Conservation (phyloP, 495 filamentous ascomycete genomes). For the Antarctomyces pellizariae region DNA sequence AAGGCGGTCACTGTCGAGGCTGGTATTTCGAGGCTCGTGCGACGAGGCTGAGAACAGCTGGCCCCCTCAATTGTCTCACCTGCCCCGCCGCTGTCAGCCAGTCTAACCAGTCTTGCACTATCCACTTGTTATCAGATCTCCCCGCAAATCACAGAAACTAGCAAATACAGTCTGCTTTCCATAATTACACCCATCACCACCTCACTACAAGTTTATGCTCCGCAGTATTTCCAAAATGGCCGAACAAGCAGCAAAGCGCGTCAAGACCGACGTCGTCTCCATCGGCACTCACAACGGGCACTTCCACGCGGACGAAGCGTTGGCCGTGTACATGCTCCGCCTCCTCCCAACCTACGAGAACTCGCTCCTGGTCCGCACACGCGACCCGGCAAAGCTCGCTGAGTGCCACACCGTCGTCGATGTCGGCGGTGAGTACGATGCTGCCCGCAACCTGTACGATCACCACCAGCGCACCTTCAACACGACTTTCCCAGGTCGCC, state of each 20-base stretch:
- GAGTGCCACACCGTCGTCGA: conserved; percentile 90
- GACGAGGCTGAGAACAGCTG: too few relatives aligned
- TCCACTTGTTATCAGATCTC: too few relatives aligned
- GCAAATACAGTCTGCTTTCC: too few relatives aligned
- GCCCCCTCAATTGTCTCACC: too few relatives aligned
- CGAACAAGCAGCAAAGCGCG: conserved; percentile 42
- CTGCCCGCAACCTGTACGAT: conserved; percentile 57
- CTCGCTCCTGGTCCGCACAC: conserved; percentile 61
- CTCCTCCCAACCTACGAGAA: conserved; percentile 57
- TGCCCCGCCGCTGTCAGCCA: too few relatives aligned
- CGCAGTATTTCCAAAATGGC: conserved; percentile 28
- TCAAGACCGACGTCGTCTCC: conserved; percentile 36
- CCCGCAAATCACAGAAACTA: too few relatives aligned
- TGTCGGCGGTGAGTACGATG: conserved; percentile 76
- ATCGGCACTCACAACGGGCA: conserved; percentile 92
- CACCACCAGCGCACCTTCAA: conserved; percentile 88
- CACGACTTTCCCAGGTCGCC: conserved; percentile 48
- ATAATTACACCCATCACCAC: too few relatives aligned
- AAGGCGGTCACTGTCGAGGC: too few relatives aligned
- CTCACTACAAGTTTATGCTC: conserved; percentile 8
- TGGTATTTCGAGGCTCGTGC: too few relatives aligned
- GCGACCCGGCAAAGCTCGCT: conserved; percentile 54
- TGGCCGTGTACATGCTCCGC: conserved; percentile 92
- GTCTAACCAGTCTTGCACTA: too few relatives aligned
- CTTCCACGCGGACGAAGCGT: conserved; percentile 96